A percentile compares a stretch with the other conserved stretches of the same genome.
These are phyloP conservation scores for Biscutella laevigata DNA, from an alignment of 441 rosid genomes.

Conservation along the genomic window DNA sequence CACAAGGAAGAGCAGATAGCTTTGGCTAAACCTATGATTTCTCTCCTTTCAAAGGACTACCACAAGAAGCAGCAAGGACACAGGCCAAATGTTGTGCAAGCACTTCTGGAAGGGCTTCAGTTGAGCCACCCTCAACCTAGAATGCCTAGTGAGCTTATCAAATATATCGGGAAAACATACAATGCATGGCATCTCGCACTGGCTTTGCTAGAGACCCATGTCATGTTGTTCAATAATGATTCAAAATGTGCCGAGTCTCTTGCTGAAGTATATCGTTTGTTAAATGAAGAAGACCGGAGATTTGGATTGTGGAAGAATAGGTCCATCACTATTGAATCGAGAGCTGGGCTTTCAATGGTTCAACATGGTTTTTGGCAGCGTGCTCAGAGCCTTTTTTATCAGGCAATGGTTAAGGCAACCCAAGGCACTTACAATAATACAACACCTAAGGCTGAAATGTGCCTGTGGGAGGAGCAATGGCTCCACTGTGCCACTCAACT, in stretches of 20 bases:
- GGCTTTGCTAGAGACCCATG: conserved; percentile 90
- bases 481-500: conserved; percentile 85
- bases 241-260: conserved; percentile 84
- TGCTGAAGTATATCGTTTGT: conserved; percentile 89
- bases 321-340: conserved; percentile 82
- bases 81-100: conserved; percentile 98
- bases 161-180: conserved; percentile 90
- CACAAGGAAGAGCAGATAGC: conserved; percentile 77
- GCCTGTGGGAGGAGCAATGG: conserved; percentile 99
- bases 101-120: conserved; percentile 96
- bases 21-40: conserved; percentile 83
- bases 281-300: conserved; percentile 97
- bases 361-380: conserved; percentile 99
- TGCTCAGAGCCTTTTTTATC: conserved; percentile 87
- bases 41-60: conserved; percentile 80
- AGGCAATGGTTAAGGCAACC: conserved; percentile 96
- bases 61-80: conserved; percentile 90
- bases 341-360: conserved; percentile 90
- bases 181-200: conserved; percentile 97
- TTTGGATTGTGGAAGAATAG: conserved; percentile 97
- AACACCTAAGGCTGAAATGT: conserved; percentile 97
- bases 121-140: conserved; percentile 99
- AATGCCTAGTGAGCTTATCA: conserved; percentile 96
- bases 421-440: conserved; percentile 95
- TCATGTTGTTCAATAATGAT: conserved; percentile 77